Conservation (phyloP, 2,329 filamentous ascomycete species). For the Aspergillus awamori region DNA sequence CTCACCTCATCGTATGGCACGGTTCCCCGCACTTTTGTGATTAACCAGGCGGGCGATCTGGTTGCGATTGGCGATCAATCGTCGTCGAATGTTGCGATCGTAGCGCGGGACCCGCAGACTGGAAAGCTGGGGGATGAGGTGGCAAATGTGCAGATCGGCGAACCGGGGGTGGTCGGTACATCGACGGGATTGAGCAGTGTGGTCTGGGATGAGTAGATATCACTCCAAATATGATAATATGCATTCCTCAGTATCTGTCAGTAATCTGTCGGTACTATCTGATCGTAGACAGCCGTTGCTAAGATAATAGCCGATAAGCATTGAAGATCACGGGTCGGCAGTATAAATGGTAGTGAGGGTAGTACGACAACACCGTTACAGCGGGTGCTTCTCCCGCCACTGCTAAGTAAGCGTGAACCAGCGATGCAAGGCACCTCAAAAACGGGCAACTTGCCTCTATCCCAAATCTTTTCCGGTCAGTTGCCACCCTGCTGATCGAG, state of each 20-base stretch:
- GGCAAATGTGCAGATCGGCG: constrained; percentile 35
- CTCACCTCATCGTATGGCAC: constrained; percentile 65
- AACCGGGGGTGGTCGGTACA: constrained; percentile 28
- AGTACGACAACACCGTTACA: too few species aligned
- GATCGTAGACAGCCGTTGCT: too few species aligned
- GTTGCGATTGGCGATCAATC: constrained; percentile 68
- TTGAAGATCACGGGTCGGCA: too few species aligned
- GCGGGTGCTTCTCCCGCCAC: too few species aligned
- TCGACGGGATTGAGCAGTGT: constrained; percentile 40
- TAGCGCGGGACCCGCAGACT: constrained; percentile 60
- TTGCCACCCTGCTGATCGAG: not conserved
- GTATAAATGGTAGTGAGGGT: too few species aligned
- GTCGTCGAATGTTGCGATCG: constrained; percentile 63
- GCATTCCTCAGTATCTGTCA: too few species aligned
- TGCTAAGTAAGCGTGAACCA: too few species aligned
- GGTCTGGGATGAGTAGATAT: constrained; percentile 35
- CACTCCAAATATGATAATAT: too few species aligned
- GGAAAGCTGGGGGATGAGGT: constrained; percentile 58
- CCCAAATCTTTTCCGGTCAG: not conserved
- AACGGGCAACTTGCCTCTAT: not conserved
- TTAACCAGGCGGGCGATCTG: constrained; percentile 66
- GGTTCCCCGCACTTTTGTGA: constrained; percentile 67
- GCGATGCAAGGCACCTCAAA: too few species aligned
- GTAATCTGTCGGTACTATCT: too few species aligned
- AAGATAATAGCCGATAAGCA: too few species aligned